Conservation (phyloP, 106 monocot genomes). For the Acanthochlamys bracteata region DNA sequence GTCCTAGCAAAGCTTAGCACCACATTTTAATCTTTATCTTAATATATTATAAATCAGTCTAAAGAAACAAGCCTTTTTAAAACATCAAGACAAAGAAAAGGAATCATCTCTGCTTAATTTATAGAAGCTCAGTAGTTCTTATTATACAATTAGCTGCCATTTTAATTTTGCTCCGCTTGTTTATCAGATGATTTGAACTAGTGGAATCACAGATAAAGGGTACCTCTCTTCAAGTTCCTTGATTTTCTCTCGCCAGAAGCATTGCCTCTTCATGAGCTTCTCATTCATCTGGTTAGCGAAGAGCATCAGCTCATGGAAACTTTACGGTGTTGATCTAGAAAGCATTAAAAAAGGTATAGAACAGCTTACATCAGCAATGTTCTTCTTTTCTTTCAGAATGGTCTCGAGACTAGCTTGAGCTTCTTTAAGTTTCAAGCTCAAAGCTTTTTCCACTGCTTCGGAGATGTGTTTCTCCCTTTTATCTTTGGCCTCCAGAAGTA, state of each 20-base stretch:
- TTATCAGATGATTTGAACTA: no score
- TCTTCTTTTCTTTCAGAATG: conserved; percentile 45
- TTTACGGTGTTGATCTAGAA: no score
- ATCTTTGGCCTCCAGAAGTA: conserved; percentile 49
- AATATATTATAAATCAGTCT: no score
- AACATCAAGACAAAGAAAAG: no score
- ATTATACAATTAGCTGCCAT: no score
- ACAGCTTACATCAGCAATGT: conserved; percentile 39
- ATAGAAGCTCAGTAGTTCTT: no score
- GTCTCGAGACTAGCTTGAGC: conserved; percentile 59
- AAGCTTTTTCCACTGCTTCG: conserved; percentile 62
- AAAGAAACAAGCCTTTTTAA: no score
- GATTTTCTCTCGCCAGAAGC: conserved; percentile 50
- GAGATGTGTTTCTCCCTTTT: conserved; percentile 45
- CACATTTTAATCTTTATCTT: no score
- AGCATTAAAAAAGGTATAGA: background rate
- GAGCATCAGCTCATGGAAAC: background rate
- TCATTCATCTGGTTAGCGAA: conserved; percentile 30
- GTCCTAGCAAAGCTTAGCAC: no score
- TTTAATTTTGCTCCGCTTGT: no score
- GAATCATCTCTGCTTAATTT: no score
- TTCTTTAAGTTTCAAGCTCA: conserved; percentile 46
- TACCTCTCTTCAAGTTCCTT: conserved; percentile 85
- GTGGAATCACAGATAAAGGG: background rate
- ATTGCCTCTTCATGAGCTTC: conserved; percentile 59